A percentile compares a stretch with the other conserved stretches of the same genome.
phyloP scores from a whole-genome alignment of 306 rosid genomes.

The Sindora glabra region DNA sequence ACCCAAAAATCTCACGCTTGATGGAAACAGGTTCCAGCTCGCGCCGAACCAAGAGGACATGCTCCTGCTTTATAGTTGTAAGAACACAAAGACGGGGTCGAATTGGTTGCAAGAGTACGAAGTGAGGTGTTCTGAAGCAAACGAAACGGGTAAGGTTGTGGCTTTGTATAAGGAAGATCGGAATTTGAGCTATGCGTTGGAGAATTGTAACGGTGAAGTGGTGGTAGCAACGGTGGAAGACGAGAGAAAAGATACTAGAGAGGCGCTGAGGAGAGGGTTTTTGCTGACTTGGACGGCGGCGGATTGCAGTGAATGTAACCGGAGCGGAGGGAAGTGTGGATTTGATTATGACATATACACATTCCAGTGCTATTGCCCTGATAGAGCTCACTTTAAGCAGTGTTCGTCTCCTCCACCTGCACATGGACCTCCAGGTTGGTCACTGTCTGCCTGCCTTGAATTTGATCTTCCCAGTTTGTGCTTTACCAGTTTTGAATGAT shows the following conservation, averaged over 20 bases:
- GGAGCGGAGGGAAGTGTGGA: constrained; percentile 41
- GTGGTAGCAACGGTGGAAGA: background rate
- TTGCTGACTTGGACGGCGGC: constrained; percentile 28
- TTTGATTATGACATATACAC: background rate
- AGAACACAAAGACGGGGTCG: background rate
- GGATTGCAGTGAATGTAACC: constrained; percentile 10
- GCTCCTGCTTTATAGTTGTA: constrained; percentile 19
- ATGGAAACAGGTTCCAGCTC: background rate
- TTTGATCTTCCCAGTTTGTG: no score
- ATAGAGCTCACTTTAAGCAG: constrained; percentile 1
- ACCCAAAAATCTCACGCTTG: background rate
- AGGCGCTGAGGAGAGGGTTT: constrained; percentile 31
- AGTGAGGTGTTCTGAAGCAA: constrained; percentile 10
- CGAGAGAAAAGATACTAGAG: background rate
- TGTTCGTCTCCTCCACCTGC: no score
- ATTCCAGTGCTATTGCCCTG: constrained; percentile 39
- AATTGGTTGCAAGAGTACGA: background rate
- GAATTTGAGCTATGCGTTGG: background rate
- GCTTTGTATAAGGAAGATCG: background rate
- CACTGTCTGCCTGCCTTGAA: no score
- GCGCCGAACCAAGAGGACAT: background rate
- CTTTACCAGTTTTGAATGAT: no score
- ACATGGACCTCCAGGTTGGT: no score
- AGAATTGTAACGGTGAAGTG: background rate
- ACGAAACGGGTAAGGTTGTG: constrained; percentile 12